These are phyloP conservation scores for Tylopilus sp. DNA, from an alignment of 768 basidiomycete species.

Conservation along the genomic window DNA sequence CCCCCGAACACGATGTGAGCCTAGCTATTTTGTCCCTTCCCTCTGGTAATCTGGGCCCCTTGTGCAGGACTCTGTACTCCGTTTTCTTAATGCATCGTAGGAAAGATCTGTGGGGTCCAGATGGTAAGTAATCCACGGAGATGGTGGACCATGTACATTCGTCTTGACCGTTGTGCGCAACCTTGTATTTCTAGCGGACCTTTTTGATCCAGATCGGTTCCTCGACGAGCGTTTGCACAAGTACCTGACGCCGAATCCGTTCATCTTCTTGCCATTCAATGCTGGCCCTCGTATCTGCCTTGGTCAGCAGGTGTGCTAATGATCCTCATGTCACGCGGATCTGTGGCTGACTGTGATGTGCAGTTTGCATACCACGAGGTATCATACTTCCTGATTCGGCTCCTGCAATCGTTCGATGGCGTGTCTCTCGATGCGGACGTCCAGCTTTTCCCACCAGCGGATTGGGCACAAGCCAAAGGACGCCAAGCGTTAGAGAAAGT, in stretches of 20 bases:
- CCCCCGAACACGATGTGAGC: constrained; percentile 36
- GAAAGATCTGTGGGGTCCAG: constrained; percentile 37
- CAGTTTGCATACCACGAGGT: neutral
- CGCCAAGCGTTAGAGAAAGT: neutral
- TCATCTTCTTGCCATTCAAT: constrained; percentile 69
- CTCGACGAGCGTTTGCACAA: constrained; percentile 53
- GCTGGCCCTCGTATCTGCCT: constrained; percentile 65
- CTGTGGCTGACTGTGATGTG: neutral
- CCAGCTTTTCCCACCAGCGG: neutral
- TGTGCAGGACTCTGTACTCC: constrained; percentile 9
- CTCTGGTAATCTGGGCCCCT: neutral
- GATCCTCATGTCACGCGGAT: neutral
- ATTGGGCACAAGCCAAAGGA: neutral
- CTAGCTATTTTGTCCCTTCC: neutral
- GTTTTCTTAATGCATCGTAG: constrained; percentile 37
- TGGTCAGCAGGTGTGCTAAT: constrained; percentile 39
- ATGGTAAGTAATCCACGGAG: constrained; percentile 19
- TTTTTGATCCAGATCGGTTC: constrained; percentile 66
- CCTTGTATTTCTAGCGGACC: constrained; percentile 14
- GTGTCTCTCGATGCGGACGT: neutral
- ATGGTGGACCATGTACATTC: neutral
- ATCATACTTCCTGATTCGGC: neutral
- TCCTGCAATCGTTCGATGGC: neutral
- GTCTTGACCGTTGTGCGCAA: too few relatives aligned
- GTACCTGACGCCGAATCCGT: constrained; percentile 55